These are phyloP conservation scores for Coelastrella sp. DNA, from an alignment of 139 green algal genomes.

Conservation along the genomic window DNA sequence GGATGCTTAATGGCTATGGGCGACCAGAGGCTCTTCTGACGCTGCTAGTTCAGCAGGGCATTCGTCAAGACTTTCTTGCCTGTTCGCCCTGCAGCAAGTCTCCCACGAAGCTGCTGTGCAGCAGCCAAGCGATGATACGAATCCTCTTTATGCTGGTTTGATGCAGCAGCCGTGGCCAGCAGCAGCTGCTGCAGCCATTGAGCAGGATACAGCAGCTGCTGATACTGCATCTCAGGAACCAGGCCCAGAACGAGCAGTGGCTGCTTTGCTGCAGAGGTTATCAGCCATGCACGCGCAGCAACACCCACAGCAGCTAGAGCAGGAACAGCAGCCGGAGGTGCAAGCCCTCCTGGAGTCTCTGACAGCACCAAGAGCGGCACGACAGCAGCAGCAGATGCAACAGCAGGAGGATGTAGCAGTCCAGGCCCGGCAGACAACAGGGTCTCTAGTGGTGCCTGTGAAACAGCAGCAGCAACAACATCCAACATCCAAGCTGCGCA, in stretches of 20 bases:
- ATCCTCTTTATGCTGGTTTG: background rate
- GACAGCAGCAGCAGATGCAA: background rate
- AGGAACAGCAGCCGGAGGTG: constrained; percentile 4
- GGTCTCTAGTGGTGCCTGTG: background rate
- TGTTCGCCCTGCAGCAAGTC: too few species aligned
- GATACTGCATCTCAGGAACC: background rate
- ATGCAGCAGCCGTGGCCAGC: background rate
- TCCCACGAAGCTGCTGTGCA: background rate
- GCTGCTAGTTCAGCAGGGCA: too few species aligned
- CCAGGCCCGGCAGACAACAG: too few species aligned
- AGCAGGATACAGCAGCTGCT: constrained; percentile 1
- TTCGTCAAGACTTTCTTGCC: too few species aligned
- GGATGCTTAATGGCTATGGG: too few species aligned
- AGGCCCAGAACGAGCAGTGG: background rate
- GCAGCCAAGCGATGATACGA: background rate
- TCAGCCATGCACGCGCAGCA: background rate
- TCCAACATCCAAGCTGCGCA: background rate
- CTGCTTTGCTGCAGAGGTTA: background rate
- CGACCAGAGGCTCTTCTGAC: too few species aligned
- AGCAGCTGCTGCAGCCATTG: background rate
- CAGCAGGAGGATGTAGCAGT: background rate
- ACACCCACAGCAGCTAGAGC: constrained; percentile 9
- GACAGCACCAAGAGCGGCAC: background rate
- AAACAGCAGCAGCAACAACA: constrained; percentile 6
- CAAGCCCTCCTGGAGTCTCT: background rate